Conservation (phyloP, 805 yeast genomes). For the Danielia oregonensis region DNA sequence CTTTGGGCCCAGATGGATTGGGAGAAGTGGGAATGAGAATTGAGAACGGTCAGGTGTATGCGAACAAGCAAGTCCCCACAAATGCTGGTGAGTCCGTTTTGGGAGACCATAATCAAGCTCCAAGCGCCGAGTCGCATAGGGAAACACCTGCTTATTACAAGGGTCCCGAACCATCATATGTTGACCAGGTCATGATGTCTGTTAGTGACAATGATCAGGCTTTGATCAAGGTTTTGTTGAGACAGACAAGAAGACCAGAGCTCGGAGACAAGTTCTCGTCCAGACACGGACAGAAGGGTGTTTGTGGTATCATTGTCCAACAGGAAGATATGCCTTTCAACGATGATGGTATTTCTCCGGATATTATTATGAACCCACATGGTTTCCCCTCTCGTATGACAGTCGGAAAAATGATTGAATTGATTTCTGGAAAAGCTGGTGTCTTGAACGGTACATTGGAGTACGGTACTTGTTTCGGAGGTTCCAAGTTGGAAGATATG, state of each 20-base stretch:
- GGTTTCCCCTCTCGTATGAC: conserved; percentile 99
- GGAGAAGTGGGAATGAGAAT: conserved; percentile 94
- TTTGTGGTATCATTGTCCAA: conserved; percentile 95
- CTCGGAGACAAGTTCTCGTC: conserved; percentile 96
- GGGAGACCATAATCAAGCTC: conserved; percentile 31
- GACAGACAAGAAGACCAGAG: conserved; percentile 97
- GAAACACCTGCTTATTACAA: conserved; percentile 90
- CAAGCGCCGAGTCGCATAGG: conserved; percentile 59
- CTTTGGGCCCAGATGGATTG: conserved; percentile 91
- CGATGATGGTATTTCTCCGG: conserved; percentile 89
- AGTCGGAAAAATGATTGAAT: conserved; percentile 96
- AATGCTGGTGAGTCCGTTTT: conserved; percentile 69
- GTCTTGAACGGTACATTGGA: conserved; percentile 87
- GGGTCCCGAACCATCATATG: conserved; percentile 93
- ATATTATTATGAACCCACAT: conserved; percentile 97
- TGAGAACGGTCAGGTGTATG: conserved; percentile 89
- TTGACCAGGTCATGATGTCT: conserved; percentile 97
- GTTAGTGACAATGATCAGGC: conserved; percentile 95
- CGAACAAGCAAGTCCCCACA: conserved; percentile 89
- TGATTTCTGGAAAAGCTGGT: conserved; percentile 96
- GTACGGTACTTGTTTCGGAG: conserved; percentile 98
- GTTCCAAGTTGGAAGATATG: conserved; percentile 95
- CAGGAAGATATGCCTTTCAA: conserved; percentile 96
- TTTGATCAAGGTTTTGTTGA: conserved; percentile 79
- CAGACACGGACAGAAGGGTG: conserved; percentile 95